Percentiles rank a stretch among this genome's conserved stretches.
Evolutionary conservation across 2,329 filamentous ascomycete genomes (phyloP).

Genomic region (Dryadomyces quercus-mongolicae): DNA sequence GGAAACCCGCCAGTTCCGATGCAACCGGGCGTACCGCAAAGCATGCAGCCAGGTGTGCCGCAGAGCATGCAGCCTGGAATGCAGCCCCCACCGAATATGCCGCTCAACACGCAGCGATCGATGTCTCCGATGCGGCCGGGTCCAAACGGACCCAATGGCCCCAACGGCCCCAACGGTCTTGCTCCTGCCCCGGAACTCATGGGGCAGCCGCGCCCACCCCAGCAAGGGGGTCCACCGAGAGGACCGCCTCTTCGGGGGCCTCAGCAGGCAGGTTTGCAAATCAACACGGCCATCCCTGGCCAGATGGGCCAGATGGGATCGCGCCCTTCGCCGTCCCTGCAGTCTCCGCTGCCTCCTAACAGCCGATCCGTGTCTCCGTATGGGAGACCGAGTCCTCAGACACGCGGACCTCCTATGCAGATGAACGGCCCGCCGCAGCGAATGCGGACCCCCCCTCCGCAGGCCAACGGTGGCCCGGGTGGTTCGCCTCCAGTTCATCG

Average conservation of each 20-base stretch:
- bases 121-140: slow-evolving; percentile 26
- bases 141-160: not conserved
- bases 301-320: not conserved
- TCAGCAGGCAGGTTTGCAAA: not conserved
- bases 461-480: not conserved
- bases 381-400: slow-evolving; percentile 4
- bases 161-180: not conserved
- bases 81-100: slow-evolving; percentile 15
- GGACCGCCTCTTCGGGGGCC: not conserved
- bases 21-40: too few species aligned
- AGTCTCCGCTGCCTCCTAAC: not conserved
- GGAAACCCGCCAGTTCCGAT: too few species aligned
- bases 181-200: slow-evolving; percentile 6
- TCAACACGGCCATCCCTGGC: not conserved
- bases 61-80: not conserved
- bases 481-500: slow-evolving; percentile 14
- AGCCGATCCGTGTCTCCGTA: slow-evolving; percentile 4
- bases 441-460: not conserved
- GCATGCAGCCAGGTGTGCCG: too few species aligned
- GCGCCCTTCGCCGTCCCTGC: not conserved
- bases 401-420: not conserved
- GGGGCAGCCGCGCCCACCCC: not conserved
- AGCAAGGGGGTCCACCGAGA: not conserved
- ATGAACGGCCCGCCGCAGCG: not conserved
- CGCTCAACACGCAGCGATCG: slow-evolving; percentile 27